Base-by-base conservation (phyloP, 805 yeast genomes). In the Tetrapisispora arboricola region DNA sequence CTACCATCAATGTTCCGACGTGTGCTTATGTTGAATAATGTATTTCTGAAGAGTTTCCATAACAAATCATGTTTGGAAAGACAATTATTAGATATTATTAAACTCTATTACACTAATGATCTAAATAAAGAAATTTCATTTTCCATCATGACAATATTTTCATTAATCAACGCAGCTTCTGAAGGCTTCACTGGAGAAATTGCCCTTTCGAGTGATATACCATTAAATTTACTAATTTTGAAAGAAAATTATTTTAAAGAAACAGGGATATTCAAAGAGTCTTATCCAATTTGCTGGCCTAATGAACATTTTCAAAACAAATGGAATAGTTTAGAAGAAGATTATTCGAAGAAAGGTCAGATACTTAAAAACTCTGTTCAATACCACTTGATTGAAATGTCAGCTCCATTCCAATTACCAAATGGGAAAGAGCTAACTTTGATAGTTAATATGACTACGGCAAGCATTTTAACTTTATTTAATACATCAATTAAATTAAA, bases 1-100 rank as follows among this genome's bases (percentile, higher is more conserved):
- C 9, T 28, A 7, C 39, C 39, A 28, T 20, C 34, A 11, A 12
- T 36, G 16, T 36, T 36, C 17, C 20, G 39, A 36, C 20, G 39
- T 22, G 22, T 36, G 5, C 6, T 36, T 10, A 36, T 36, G 39
- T 7, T 28, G 15, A 28, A 36, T 21, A 20, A 22, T 28, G 24
- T 22, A 8, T 36, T 36, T 21, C 9, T 24, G 5, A 17, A 13
- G 7, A 11, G 15, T 7, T 28, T 13, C 29, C 6, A 11, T 21
- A 11, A 16, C 4, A n/a, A 21, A 3, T 2, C 9, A 6, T 36
- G 34, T 12, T 16, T 36, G 13, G 39, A 36, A 22, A 15, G 15
- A 7, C 17, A 16, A 13, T 4, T 36, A 3, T 17, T 26, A 13
- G 5, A 6, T 3, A 9, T 3, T 10, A 11, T 36, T 2, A 28